Evolutionary conservation across 257 asterid genomes (phyloP), one percentile per base, ranked within the genome.

Genomic region (Solanum clarkiae): DNA sequence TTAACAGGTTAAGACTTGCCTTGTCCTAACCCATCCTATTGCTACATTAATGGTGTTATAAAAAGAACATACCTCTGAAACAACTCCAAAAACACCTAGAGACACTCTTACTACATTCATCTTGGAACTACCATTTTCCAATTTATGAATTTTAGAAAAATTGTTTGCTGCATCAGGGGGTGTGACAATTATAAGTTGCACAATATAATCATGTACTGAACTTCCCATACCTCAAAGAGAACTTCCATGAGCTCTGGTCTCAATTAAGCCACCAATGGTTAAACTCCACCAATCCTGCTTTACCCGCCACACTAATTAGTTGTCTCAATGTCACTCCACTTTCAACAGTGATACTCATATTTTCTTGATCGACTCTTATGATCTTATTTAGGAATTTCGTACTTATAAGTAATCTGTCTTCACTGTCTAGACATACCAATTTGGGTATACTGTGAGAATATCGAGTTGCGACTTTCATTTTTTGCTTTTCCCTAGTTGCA

Each of bases 191-290:
- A 88, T 83, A 12, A 88, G 69, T 8, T 32, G 80, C 53, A 84
- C 7, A 45, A 86, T 87, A 24, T 88, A 86, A 53, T 88, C 87
- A 81, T 88, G 89, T 11, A 88, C 91, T 0, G 86, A 80, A 66
- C 88, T 84, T 10, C 90, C 87, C 36, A 51, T 13, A 26, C 84
- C 89, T 87, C 89, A 86, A 6, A 88, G 69, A 16, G 87, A 42
- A 84, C 91, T 88, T 47, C 91, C 91, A 68, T 88, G 89, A 6
- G 91, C 88, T 8, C 91, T 89, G 2, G 89, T 84, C 7, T 86
- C 85, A 72, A 88, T 42, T 0, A 86, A 32, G 2, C 89, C 88
- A 3, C 91, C 91, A 1, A 88, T 83, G 0, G 89, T 88, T 22
- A 88, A 20, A 17, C 91, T 89, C 91, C 89, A 88, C 88, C 89